Evolutionary conservation across 2,329 filamentous ascomycete species (phyloP).

Genomic region (Colletotrichum sp.): DNA sequence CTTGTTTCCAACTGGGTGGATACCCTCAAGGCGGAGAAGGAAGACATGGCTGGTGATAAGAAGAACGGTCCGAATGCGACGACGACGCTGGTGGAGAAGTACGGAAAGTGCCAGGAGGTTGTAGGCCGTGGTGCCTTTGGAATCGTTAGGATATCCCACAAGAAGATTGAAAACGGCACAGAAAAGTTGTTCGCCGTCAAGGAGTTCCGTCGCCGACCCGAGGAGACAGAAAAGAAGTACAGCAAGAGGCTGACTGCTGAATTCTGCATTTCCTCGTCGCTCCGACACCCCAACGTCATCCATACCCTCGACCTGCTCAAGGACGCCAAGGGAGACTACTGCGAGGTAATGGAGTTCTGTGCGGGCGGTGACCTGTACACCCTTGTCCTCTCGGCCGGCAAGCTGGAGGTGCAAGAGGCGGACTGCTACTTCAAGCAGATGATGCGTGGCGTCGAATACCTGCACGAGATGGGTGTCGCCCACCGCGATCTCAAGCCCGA

Average conservation of each 20-base stretch:
- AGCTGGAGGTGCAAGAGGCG: constrained; percentile 89
- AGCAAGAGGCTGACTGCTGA: constrained; percentile 97
- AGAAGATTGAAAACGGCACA: constrained; percentile 81
- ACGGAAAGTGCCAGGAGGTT: constrained; percentile 97
- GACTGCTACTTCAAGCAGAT: constrained; percentile 99
- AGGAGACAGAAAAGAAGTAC: constrained; percentile 96
- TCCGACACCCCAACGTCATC: constrained; percentile 97
- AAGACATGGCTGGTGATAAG: constrained; percentile 73
- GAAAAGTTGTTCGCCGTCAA: constrained; percentile 98
- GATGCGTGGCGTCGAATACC: constrained; percentile 98
- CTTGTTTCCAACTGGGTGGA: constrained; percentile 97
- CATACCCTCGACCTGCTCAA: constrained; percentile 95
- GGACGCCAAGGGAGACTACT: constrained; percentile 96
- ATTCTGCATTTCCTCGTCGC: constrained; percentile 96
- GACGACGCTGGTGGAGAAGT: constrained; percentile 89
- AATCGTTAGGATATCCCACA: constrained; percentile 97
- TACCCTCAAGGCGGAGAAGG: constrained; percentile 84
- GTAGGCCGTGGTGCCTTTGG: constrained; percentile 96
- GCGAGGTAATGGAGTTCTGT: constrained; percentile 99
- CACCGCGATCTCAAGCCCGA: constrained; percentile 97
- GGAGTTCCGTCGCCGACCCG: constrained; percentile 92
- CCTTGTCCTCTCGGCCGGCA: constrained; percentile 86
- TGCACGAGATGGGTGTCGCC: constrained; percentile 99
- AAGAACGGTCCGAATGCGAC: constrained; percentile 77
- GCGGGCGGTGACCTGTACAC: constrained; percentile 96